Evolutionary conservation across 345 rosid genomes (phyloP).

Genomic region (Syzygium aromaticum): DNA sequence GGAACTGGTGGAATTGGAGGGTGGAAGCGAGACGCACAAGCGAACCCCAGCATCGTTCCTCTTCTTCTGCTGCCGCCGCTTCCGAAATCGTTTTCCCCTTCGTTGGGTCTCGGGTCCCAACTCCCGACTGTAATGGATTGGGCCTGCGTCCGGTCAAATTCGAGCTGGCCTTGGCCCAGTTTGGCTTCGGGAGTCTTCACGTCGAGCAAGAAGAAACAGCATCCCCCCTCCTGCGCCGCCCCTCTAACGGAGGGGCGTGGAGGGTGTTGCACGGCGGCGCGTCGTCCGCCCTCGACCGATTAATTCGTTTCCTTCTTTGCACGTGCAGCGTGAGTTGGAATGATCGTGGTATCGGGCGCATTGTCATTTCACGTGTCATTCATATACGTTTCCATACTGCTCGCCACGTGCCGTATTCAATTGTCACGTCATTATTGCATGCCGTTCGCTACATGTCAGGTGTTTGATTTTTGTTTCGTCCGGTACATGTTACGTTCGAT

Average conservation of each 20-base stretch:
- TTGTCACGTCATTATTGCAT: rapidly evolving
- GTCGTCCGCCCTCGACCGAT: background rate
- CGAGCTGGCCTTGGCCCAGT: background rate
- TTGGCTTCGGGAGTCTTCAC: background rate
- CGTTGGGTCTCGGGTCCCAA: background rate
- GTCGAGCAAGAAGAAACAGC: background rate
- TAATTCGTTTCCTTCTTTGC: no score
- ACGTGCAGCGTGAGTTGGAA: background rate
- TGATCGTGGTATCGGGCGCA: background rate
- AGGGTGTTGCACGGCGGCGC: background rate
- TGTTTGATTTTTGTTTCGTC: background rate
- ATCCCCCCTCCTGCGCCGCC: background rate
- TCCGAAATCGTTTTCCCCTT: background rate
- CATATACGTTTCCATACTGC: background rate
- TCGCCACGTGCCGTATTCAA: background rate
- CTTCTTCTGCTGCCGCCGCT: background rate
- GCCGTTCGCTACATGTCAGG: background rate
- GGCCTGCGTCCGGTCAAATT: background rate
- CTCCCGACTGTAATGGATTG: background rate
- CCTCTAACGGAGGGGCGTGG: no score
- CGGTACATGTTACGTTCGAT: background rate
- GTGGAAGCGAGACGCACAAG: background rate
- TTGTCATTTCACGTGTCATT: background rate
- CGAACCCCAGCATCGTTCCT: background rate
- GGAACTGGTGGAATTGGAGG: background rate